Percentiles rank a stretch among this genome's conserved stretches.
Conservation (phyloP, 192 early-diverging fungal genomes). For the Dissophora ornata region DNA sequence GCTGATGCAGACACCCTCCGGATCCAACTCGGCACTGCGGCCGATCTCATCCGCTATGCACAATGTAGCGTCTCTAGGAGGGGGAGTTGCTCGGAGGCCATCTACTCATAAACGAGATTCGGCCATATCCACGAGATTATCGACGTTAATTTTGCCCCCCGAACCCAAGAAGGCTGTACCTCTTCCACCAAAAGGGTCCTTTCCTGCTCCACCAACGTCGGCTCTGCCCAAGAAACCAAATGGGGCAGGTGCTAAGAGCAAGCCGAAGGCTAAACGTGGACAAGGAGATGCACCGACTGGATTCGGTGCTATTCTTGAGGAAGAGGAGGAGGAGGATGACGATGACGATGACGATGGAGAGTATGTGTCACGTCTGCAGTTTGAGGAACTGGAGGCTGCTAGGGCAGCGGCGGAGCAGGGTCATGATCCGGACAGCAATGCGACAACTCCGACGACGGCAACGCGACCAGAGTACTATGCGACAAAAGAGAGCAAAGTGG, state of each 20-base stretch:
- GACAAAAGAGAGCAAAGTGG: conserved; percentile 44
- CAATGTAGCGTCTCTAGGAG: conserved; percentile 34
- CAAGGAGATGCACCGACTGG: not conserved
- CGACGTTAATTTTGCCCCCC: conserved; percentile 21
- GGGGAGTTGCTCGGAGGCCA: conserved; percentile 32
- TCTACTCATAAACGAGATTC: conserved; percentile 30
- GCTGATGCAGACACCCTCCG: conserved; percentile 7
- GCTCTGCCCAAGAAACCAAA: conserved; percentile 35
- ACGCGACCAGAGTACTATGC: conserved; percentile 50
- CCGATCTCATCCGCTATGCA: conserved; percentile 24
- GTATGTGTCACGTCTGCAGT: conserved; percentile 22
- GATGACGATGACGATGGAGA: conserved; percentile 37
- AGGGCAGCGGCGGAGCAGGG: conserved; percentile 16
- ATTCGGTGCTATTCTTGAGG: conserved; percentile 16
- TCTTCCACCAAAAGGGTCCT: conserved; percentile 16
- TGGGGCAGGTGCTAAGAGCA: no score
- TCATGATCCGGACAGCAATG: conserved; percentile 13
- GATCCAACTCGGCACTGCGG: conserved; percentile 17
- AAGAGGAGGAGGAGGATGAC: conserved; percentile 33
- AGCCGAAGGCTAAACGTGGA: not conserved
- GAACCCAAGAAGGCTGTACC: conserved; percentile 24
- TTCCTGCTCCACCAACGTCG: conserved; percentile 46
- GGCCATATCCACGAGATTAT: conserved; percentile 6
- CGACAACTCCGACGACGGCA: conserved; percentile 11
- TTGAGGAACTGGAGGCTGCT: conserved; percentile 27